phyloP scores from a whole-genome alignment of 2,329 filamentous ascomycete species.

The Trichoderma endophyticum region DNA sequence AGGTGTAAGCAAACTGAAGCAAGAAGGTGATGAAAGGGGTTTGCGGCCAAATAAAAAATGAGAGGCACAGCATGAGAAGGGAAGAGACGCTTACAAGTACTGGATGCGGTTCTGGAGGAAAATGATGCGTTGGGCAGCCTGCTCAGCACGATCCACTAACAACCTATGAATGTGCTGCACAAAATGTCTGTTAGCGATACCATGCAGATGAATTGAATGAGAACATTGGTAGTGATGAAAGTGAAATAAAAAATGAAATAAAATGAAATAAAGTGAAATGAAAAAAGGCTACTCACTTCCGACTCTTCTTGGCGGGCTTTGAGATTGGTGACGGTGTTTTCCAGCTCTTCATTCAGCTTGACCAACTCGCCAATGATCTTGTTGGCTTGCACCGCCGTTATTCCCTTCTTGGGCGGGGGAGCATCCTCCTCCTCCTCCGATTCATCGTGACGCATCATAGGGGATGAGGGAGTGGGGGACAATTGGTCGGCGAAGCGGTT shows the following conservation, averaged over 20 bases:
- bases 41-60: not conserved
- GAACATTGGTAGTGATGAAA: too few relatives aligned
- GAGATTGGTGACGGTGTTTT: slow-evolving; percentile 48
- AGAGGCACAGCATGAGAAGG: not conserved
- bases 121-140: slow-evolving; percentile 55
- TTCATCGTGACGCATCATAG: slow-evolving; percentile 30
- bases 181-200: not conserved
- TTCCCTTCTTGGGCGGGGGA: slow-evolving; percentile 29
- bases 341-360: slow-evolving; percentile 50
- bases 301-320: slow-evolving; percentile 57
- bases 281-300: slow-evolving; percentile 41
- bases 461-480: slow-evolving; percentile 34
- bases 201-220: not conserved
- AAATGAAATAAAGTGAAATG: not conserved
- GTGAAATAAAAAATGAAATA: not conserved
- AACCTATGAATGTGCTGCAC: slow-evolving; percentile 59
- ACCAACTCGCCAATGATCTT: slow-evolving; percentile 36
- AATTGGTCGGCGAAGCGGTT: slow-evolving; percentile 37
- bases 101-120: slow-evolving; percentile 57
- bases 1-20: not conserved
- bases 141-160: slow-evolving; percentile 56
- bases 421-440: slow-evolving; percentile 26
- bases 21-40: not conserved
- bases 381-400: slow-evolving; percentile 36
- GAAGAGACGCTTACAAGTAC: slow-evolving; percentile 48